Evolutionary conservation across 495 filamentous ascomycete species (phyloP).

Genomic region (Delitschia confertaspora): DNA sequence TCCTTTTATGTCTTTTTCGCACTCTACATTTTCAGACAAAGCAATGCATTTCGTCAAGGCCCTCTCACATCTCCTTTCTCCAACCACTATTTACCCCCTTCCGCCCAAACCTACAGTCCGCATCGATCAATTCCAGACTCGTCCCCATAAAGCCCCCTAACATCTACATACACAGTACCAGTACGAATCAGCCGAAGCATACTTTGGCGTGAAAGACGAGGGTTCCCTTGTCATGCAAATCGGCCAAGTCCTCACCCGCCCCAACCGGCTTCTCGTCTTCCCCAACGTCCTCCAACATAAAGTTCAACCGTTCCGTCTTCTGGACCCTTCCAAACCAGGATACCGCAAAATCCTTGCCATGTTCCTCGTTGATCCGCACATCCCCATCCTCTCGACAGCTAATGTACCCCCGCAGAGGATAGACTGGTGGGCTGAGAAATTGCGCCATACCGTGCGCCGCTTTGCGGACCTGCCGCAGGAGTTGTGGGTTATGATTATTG

Average conservation of each 20-base stretch:
- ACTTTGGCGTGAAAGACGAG: conserved; percentile 8
- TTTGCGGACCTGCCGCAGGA: neutral
- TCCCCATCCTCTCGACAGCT: conserved; percentile 18
- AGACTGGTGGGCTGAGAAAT: conserved; percentile 28
- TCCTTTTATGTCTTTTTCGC: too few relatives aligned
- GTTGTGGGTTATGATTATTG: neutral
- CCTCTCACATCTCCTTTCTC: neutral
- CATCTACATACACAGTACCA: conserved; percentile 1
- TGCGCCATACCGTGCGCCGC: neutral
- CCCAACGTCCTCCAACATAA: conserved; percentile 31
- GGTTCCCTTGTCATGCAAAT: conserved; percentile 9
- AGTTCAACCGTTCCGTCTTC: conserved; percentile 25
- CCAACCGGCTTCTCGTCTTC: conserved; percentile 28
- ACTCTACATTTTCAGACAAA: too few relatives aligned
- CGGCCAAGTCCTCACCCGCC: conserved; percentile 13
- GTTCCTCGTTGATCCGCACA: conserved; percentile 29
- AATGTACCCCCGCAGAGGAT: conserved; percentile 23
- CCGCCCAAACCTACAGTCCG: too few relatives aligned
- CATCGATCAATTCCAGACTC: too few relatives aligned
- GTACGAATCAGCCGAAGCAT: conserved; percentile 1
- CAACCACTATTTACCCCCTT: too few relatives aligned
- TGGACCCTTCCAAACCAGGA: conserved; percentile 25
- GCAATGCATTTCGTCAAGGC: too few relatives aligned
- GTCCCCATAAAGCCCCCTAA: too few relatives aligned
- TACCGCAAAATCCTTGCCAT: conserved; percentile 29